phyloP scores from a whole-genome alignment of 176 grass and related monocot species.

The Lolium rigidum region DNA sequence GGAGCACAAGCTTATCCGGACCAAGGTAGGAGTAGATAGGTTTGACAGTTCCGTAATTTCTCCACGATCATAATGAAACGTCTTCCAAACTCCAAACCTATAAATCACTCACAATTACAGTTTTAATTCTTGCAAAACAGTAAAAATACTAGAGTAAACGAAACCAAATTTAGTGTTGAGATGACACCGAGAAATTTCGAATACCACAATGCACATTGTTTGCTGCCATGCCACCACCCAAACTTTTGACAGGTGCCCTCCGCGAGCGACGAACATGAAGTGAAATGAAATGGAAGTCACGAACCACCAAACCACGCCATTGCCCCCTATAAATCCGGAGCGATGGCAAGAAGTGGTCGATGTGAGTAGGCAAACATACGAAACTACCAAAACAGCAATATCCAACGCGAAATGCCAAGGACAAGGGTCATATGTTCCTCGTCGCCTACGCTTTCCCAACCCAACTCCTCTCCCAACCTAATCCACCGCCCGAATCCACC shows the following conservation, averaged over 20 bases:
- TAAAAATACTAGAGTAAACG: too few species aligned
- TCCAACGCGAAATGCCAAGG: neutral
- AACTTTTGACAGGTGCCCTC: neutral
- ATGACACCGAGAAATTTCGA: neutral
- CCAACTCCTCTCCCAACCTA: slow-evolving; percentile 3
- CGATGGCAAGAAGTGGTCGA: neutral
- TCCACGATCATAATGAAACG: too few species aligned
- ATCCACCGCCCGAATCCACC: slow-evolving; percentile 30
- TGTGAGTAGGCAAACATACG: neutral
- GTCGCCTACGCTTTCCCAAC: slow-evolving; percentile 42
- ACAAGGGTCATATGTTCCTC: neutral
- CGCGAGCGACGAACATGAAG: too few species aligned
- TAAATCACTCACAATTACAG: too few species aligned
- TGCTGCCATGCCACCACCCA: neutral
- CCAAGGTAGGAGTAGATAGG: too few species aligned
- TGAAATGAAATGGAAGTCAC: neutral
- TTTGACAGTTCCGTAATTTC: too few species aligned
- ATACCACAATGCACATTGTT: neutral
- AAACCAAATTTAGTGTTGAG: neutral
- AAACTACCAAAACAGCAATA: neutral
- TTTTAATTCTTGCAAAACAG: too few species aligned
- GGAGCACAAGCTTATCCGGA: too few species aligned
- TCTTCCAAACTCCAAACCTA: too few species aligned
- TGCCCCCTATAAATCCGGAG: neutral
- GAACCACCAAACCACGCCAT: neutral